Conservation (phyloP, 352 stramenopile genomes). For the Phytopythium chamaehyphon region DNA sequence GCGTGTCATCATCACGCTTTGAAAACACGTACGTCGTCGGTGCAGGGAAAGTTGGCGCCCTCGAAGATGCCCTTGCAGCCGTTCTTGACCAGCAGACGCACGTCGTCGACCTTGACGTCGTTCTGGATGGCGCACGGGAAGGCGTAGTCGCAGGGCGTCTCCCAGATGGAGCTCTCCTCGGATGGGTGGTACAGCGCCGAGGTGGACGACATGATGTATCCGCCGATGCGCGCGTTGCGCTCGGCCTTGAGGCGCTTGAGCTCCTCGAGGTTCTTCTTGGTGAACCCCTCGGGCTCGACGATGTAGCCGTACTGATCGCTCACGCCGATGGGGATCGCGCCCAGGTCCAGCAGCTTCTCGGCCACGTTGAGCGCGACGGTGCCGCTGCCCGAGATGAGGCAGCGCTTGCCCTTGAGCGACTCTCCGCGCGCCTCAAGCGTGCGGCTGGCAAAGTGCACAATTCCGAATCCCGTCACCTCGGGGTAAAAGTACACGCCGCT, state of each 20-base stretch:
- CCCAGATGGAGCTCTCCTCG: constrained; percentile 82
- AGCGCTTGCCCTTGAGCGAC: constrained; percentile 94
- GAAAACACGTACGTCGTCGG: constrained; percentile 35
- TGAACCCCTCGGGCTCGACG: constrained; percentile 91
- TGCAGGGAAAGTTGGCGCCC: constrained; percentile 82
- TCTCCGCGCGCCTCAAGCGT: constrained; percentile 91
- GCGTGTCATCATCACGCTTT: too few relatives aligned
- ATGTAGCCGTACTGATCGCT: constrained; percentile 95
- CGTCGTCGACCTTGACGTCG: constrained; percentile 80
- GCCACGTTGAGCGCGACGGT: constrained; percentile 93
- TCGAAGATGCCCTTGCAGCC: constrained; percentile 88
- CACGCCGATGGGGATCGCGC: constrained; percentile 95
- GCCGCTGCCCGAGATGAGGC: constrained; percentile 94
- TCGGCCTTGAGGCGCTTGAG: constrained; percentile 83
- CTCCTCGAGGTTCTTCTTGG: constrained; percentile 57
- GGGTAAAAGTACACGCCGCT: constrained; percentile 89
- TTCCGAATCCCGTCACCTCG: constrained; percentile 91
- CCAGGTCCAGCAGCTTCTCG: constrained; percentile 94
- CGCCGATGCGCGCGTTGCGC: constrained; percentile 72
- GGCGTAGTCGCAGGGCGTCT: constrained; percentile 92
- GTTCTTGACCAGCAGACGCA: constrained; percentile 82
- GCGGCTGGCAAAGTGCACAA: constrained; percentile 95
- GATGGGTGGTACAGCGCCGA: constrained; percentile 83
- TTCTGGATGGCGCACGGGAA: constrained; percentile 96
- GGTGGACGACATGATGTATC: constrained; percentile 88